phyloP scores from a whole-genome alignment of 352 stramenopile species.

The Saprolegnia parasitica region DNA sequence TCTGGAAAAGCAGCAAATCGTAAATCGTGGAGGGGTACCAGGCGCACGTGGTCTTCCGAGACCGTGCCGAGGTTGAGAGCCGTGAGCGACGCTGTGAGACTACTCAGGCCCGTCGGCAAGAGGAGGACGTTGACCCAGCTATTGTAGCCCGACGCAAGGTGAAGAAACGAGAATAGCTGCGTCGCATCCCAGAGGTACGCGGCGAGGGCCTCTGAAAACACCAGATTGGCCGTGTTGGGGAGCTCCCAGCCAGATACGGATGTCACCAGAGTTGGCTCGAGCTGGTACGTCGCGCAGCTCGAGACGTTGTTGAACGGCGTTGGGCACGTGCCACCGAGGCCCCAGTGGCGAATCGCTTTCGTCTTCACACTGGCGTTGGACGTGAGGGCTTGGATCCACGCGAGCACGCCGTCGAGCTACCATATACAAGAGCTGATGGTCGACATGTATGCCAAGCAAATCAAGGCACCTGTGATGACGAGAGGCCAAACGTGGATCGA shows the following conservation, averaged over 20 bases:
- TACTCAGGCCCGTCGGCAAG: conserved; percentile 4
- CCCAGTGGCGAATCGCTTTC: conserved; percentile 58
- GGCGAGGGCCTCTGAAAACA: conserved; percentile 38
- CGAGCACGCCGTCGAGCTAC: conserved; percentile 34
- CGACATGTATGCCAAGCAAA: not conserved
- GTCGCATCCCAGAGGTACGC: conserved; percentile 41
- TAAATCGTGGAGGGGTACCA: not conserved
- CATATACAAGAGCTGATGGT: not conserved
- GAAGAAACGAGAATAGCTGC: conserved; percentile 47
- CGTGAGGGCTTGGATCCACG: conserved; percentile 46
- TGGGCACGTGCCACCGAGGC: conserved; percentile 45
- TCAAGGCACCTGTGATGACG: conserved; percentile 29
- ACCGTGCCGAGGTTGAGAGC: conserved; percentile 2
- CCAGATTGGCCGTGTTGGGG: conserved; percentile 31
- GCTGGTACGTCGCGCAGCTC: conserved; percentile 46
- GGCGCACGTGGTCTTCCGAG: conserved; percentile 25
- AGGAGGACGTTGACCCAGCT: conserved; percentile 37
- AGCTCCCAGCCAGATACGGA: conserved; percentile 60
- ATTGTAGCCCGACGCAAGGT: conserved; percentile 39
- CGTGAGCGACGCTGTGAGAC: conserved; percentile 12
- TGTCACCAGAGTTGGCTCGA: conserved; percentile 50
- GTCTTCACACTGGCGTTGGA: conserved; percentile 44
- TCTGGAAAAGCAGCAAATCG: not conserved
- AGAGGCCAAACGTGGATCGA: conserved; percentile 34
- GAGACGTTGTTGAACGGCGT: conserved; percentile 40